Evolutionary conservation across 1,284 basidiomycete species (phyloP), one percentile per base, ranked within the genome.

Genomic region (Mycosarcoma maydis): DNA sequence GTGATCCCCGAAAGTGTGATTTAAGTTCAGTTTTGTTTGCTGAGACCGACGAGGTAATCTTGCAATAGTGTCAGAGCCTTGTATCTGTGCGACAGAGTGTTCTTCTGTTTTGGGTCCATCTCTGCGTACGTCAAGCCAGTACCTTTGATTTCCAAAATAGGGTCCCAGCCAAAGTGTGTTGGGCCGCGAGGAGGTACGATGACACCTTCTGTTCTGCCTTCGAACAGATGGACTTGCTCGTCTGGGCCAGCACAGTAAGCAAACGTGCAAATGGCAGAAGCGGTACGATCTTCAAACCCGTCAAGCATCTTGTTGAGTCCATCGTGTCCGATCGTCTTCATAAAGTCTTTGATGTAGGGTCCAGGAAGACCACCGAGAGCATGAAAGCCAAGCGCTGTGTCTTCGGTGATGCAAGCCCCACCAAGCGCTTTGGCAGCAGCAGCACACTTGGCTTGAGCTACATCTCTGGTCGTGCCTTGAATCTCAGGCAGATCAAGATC

Each of bases 191-290:
- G 87, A 22, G 88, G 88, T 0, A 98, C 96, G 49, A 98, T 94
- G 20, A 84, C 86, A 1, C 95, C 95, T 40, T 92, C 88, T 1
- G 94, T 97, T 19, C 86, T 86, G 0, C 95, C 95, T 80, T 98
- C 94, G 68, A 98, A 98, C n/a, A 98, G 82, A 47, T 73, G 55
- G 2, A 72, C 69, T 27, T 59, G 56, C 19, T 68, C 30, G 0
- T 33, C 65, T 6, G 72, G 65, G 0, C 73, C 74, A 3, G 50
- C 88, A 65, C 73, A 92, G 82, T 96, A 98, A 8, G 94, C 95
- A 75, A 98, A 98, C 0, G 95, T 98, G 84, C 95, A 98, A 8
- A 98, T 85, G 0, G 94, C 94, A 73, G 89, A 90, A 0, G 96
- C 95, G 14, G 86, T 87, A 56, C 87, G 91, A 9, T 88, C 90